Percentiles rank a stretch among this genome's conserved stretches.
Evolutionary conservation across 164 flowering plant genomes (phyloP).

Genomic region (Liquidambar formosana): DNA sequence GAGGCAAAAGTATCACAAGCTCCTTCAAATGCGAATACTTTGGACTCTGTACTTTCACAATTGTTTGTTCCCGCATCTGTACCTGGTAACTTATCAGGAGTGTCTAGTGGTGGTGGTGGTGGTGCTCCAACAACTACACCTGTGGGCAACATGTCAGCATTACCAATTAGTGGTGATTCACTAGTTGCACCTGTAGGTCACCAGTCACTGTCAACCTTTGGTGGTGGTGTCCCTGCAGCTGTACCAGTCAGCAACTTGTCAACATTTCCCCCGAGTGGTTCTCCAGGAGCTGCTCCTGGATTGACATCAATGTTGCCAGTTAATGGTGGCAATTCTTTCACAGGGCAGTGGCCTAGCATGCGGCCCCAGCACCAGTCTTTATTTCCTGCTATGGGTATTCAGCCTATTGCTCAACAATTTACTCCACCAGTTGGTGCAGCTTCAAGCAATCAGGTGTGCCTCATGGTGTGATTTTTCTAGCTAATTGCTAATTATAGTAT

Average conservation of each 20-base stretch:
- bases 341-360: constrained; percentile 48
- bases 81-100: constrained; percentile 30
- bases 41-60: constrained; percentile 63
- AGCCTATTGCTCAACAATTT: constrained; percentile 34
- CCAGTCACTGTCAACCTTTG: constrained; percentile 3
- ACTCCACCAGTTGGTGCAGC: constrained; percentile 31
- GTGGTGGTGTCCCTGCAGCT: constrained; percentile 20
- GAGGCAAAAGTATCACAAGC: constrained; percentile 42
- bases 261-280: constrained; percentile 18
- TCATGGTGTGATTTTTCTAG: background rate
- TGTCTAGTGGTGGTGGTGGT: constrained; percentile 14
- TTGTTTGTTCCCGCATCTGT: constrained; percentile 51
- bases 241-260: constrained; percentile 12
- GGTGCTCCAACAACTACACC: constrained; percentile 11
- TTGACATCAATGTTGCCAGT: constrained; percentile 9
- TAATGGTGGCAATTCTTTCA: constrained; percentile 31
- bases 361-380: constrained; percentile 50
- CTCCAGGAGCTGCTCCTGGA: constrained; percentile 28
- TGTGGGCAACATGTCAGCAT: constrained; percentile 8
- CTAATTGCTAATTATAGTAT: background rate
- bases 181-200: constrained; percentile 16
- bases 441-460: constrained; percentile 57
- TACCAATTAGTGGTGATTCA: constrained; percentile 12
- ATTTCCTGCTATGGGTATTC: constrained; percentile 34
- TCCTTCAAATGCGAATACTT: constrained; percentile 41